Evolutionary conservation across 805 yeast species (phyloP).

Genomic region (Candida pseudofarinosa): DNA sequence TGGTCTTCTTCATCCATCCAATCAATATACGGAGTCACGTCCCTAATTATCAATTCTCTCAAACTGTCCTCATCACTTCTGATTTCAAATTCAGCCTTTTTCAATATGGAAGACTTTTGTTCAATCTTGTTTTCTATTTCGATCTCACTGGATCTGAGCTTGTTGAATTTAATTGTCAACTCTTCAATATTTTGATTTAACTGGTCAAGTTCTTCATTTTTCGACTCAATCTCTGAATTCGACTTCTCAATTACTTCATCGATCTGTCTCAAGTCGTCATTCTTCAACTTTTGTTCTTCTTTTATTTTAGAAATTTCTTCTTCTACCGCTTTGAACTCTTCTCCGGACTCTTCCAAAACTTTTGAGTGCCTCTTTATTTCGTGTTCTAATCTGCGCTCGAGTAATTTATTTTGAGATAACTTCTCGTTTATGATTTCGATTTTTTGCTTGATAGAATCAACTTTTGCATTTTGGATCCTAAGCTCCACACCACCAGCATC

Average conservation of each 20-base stretch:
- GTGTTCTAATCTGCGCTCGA: slow-evolving; percentile 57
- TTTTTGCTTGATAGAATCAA: slow-evolving; percentile 67
- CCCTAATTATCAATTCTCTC: slow-evolving; percentile 46
- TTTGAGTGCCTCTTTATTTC: slow-evolving; percentile 56
- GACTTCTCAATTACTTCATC: slow-evolving; percentile 26
- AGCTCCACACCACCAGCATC: slow-evolving; percentile 87
- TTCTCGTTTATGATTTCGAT: slow-evolving; percentile 57
- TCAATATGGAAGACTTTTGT: slow-evolving; percentile 41
- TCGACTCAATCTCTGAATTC: slow-evolving; percentile 35
- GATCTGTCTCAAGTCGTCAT: slow-evolving; percentile 28
- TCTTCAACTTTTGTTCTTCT: slow-evolving; percentile 17
- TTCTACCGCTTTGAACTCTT: slow-evolving; percentile 37
- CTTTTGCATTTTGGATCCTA: slow-evolving; percentile 74
- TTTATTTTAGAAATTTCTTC: slow-evolving; percentile 20
- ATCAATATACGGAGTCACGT: slow-evolving; percentile 46
- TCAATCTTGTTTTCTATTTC: slow-evolving; percentile 64
- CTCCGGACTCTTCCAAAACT: slow-evolving; percentile 40
- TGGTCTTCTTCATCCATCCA: slow-evolving; percentile 46
- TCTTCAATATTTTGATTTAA: slow-evolving; percentile 25
- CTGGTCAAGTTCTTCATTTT: slow-evolving; percentile 36
- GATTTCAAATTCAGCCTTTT: slow-evolving; percentile 36
- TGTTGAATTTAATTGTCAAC: slow-evolving; percentile 46
- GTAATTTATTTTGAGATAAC: slow-evolving; percentile 52
- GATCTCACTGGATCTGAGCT: slow-evolving; percentile 59
- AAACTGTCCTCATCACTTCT: slow-evolving; percentile 38